These are phyloP conservation scores for Hypoxylon sp. DNA, from an alignment of 2,329 filamentous ascomycete genomes.

Conservation along the genomic window DNA sequence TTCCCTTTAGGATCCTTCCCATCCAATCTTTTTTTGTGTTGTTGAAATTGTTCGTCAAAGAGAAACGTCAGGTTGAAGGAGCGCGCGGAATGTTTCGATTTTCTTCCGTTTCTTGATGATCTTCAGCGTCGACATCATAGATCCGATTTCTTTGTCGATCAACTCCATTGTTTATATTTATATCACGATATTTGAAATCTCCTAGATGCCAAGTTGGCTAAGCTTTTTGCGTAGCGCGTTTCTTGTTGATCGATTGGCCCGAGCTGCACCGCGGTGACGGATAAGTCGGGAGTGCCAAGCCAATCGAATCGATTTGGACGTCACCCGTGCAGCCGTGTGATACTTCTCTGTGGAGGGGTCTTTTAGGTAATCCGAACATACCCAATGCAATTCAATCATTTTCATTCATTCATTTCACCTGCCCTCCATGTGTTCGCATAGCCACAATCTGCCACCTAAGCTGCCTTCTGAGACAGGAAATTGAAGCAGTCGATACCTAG, in stretches of 20 bases:
- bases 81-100: too few relatives aligned
- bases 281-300: slow-evolving; percentile 32
- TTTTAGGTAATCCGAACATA: slow-evolving; percentile 5
- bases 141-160: slow-evolving; percentile 16
- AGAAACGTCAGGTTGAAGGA: too few relatives aligned
- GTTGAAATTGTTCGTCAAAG: too few relatives aligned
- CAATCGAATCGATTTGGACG: slow-evolving; percentile 22
- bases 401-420: slow-evolving; percentile 15
- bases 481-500: slow-evolving; percentile 16
- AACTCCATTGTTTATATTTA: slow-evolving; percentile 24
- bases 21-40: too few relatives aligned
- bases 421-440: slow-evolving; percentile 20
- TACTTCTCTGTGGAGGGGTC: neutral
- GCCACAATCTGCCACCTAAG: slow-evolving; percentile 33
- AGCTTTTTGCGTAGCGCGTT: slow-evolving; percentile 30
- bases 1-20: too few relatives aligned
- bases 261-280: slow-evolving; percentile 14
- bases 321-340: slow-evolving; percentile 20
- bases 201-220: slow-evolving; percentile 29
- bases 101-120: too few relatives aligned
- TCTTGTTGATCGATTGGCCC: slow-evolving; percentile 21
- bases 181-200: too few relatives aligned
- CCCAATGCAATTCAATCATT: slow-evolving; percentile 6
- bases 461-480: slow-evolving; percentile 35
- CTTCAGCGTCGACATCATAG: slow-evolving; percentile 14